Conservation (phyloP, 768 basidiomycete genomes). For the Mycena polygramma region DNA sequence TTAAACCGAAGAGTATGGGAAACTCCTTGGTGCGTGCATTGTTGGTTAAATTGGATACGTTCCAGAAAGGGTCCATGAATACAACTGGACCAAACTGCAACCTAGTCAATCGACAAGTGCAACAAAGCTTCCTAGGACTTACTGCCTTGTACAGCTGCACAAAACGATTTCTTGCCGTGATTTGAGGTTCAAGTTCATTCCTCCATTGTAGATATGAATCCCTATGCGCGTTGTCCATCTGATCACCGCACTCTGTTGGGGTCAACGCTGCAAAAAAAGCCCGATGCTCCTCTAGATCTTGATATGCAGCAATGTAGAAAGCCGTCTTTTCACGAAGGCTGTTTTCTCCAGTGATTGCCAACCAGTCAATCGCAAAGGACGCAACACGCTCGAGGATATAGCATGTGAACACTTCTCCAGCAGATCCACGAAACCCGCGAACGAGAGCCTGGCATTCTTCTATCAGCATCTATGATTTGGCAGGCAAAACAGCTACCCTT, state of each 20-base stretch:
- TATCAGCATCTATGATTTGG: not conserved
- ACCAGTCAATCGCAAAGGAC: not conserved
- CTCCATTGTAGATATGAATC: not conserved
- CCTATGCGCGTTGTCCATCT: not conserved
- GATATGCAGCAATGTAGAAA: not conserved
- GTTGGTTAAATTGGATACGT: not conserved
- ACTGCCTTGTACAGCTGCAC: not conserved
- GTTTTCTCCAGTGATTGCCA: not conserved
- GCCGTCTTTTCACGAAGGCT: not conserved
- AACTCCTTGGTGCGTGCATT: constrained; percentile 1
- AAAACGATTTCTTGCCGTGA: constrained; percentile 4
- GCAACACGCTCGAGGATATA: not conserved
- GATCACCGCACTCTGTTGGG: not conserved
- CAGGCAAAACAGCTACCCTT: not conserved
- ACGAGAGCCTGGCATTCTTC: not conserved
- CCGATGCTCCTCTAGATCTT: not conserved
- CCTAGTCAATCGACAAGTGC: too few species aligned
- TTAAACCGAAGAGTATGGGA: too few species aligned
- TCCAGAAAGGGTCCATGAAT: constrained; percentile 5
- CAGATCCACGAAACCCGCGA: not conserved
- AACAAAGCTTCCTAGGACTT: too few species aligned
- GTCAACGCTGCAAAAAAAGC: not conserved
- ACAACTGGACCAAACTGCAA: not conserved
- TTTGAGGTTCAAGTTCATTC: not conserved
- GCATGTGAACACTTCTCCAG: not conserved